These are phyloP conservation scores for Pseudozyma tsukubaensis DNA, from an alignment of 1,284 basidiomycete species.

Conservation along the genomic window DNA sequence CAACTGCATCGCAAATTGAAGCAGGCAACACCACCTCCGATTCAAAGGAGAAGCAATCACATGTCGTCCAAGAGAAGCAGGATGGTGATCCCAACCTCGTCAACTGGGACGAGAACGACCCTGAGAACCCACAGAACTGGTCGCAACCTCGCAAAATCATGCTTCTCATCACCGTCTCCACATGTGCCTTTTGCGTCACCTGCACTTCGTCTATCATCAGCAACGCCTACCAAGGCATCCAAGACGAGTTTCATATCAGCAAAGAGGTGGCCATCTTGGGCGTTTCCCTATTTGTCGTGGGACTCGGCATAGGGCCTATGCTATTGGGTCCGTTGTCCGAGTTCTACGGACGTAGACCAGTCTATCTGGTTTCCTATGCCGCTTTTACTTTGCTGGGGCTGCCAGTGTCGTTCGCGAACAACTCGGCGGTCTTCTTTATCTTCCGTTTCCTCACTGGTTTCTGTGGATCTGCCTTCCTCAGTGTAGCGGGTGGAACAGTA, in stretches of 20 bases:
- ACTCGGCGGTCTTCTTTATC: conserved; percentile 63
- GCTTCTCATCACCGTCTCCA: conserved; percentile 36
- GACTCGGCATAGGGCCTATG: conserved; percentile 66
- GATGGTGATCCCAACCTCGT: conserved; percentile 48
- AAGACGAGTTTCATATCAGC: conserved; percentile 75
- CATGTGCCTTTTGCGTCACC: conserved; percentile 54
- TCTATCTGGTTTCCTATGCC: conserved; percentile 56
- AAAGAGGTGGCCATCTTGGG: conserved; percentile 79
- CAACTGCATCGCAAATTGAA: conserved; percentile 23
- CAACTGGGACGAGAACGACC: conserved; percentile 38
- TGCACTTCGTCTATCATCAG: conserved; percentile 53
- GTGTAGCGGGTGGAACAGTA: conserved; percentile 55
- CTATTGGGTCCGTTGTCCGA: conserved; percentile 74
- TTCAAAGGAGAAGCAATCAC: neutral
- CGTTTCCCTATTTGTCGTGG: conserved; percentile 77
- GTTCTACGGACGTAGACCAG: conserved; percentile 72
- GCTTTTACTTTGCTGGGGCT: conserved; percentile 52
- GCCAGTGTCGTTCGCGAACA: conserved; percentile 60
- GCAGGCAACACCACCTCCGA: neutral
- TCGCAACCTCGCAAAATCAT: conserved; percentile 29
- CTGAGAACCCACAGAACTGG: conserved; percentile 53
- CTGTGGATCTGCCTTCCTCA: conserved; percentile 66
- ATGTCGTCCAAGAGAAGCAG: neutral
- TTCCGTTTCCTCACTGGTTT: conserved; percentile 65
- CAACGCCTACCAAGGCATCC: conserved; percentile 65